Evolutionary conservation across 106 monocot genomes (phyloP).

Genomic region (Iris macrosiphon): DNA sequence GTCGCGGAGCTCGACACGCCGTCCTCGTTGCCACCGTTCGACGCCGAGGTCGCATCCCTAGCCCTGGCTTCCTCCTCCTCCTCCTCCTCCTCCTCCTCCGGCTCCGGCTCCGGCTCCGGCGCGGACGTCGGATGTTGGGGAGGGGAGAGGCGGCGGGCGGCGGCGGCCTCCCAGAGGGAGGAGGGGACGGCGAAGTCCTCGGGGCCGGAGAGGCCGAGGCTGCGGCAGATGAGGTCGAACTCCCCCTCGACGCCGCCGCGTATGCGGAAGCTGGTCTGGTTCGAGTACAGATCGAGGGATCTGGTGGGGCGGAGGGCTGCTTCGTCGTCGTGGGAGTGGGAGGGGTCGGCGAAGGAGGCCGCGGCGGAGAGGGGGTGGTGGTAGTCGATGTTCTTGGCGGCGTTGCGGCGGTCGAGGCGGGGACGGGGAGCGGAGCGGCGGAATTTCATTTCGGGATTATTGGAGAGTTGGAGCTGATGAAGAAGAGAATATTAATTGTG

Average conservation of each 20-base stretch:
- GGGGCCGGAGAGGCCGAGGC: slow-evolving; percentile 54
- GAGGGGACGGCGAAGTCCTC: slow-evolving; percentile 64
- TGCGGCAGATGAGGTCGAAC: slow-evolving; percentile 41
- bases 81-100: slow-evolving; percentile 1
- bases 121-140: slow-evolving; percentile 10
- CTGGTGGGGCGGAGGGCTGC: slow-evolving; percentile 10
- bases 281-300: slow-evolving; percentile 33
- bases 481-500: too few species aligned
- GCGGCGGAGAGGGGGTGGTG: slow-evolving; percentile 3
- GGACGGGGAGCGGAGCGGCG: slow-evolving; percentile 18
- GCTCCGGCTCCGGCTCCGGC: slow-evolving; percentile 8
- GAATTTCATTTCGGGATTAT: too few species aligned
- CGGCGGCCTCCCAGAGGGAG: slow-evolving; percentile 44
- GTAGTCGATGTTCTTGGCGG: slow-evolving; percentile 56
- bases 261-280: slow-evolving; percentile 58
- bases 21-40: too few species aligned
- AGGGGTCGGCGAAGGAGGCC: neutral
- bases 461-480: too few species aligned
- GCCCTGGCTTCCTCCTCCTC: slow-evolving; percentile 14
- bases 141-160: slow-evolving; percentile 23
- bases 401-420: slow-evolving; percentile 58
- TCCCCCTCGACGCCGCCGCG: slow-evolving; percentile 41
- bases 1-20: slow-evolving; percentile 44
- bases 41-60: slow-evolving; percentile 34
- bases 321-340: neutral